Evolutionary conservation across 1,284 basidiomycete genomes (phyloP).

Genomic region (Inonotus hispidus): DNA sequence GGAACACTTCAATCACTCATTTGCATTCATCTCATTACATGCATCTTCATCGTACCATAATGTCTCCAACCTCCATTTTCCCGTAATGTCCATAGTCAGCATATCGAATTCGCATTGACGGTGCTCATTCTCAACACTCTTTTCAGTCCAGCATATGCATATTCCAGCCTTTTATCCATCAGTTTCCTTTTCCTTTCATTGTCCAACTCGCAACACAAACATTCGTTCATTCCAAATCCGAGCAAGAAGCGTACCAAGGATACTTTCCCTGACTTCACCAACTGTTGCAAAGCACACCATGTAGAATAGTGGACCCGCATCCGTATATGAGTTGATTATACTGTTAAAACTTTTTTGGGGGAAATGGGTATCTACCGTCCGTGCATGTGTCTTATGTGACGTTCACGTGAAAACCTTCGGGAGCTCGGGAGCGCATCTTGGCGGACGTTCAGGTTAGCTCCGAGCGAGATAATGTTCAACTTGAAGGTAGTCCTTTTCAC

Average conservation of each 20-base stretch:
- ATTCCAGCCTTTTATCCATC: background rate
- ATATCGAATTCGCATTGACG: background rate
- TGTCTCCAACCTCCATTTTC: background rate
- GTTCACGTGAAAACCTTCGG: background rate
- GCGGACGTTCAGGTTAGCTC: no score
- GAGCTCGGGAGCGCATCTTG: no score
- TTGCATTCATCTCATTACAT: background rate
- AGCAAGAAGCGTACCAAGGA: background rate
- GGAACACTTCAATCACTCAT: background rate
- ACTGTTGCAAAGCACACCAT: constrained; percentile 5
- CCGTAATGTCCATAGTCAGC: background rate
- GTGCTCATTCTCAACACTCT: background rate
- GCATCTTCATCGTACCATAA: background rate
- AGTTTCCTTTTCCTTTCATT: background rate
- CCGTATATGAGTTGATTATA: background rate
- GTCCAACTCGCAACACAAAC: background rate
- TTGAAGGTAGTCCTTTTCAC: no score
- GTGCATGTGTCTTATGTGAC: background rate
- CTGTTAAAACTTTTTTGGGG: background rate
- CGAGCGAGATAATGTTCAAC: no score
- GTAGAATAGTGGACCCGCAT: background rate
- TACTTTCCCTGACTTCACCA: background rate
- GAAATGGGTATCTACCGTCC: no score
- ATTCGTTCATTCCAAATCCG: background rate
- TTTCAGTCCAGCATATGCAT: background rate